Conservation (phyloP, 1,284 basidiomycete genomes). For the Meripilus lineatus region DNA sequence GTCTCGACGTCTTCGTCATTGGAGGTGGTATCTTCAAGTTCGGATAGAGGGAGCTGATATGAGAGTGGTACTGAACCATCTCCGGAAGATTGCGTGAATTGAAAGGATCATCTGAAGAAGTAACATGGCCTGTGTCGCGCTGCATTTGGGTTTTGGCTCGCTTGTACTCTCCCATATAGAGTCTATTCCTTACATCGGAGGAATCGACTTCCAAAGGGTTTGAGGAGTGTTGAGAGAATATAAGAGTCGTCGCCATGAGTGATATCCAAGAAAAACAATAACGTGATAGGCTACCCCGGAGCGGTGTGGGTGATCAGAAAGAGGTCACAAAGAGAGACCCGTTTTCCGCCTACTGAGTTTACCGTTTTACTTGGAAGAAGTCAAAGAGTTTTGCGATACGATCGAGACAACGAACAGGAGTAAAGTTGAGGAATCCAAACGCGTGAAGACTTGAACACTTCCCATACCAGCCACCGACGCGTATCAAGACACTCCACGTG, state of each 20-base stretch:
- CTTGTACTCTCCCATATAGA: slow-evolving; percentile 38
- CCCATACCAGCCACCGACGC: too few relatives aligned
- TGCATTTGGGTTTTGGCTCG: slow-evolving; percentile 25
- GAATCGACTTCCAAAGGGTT: slow-evolving; percentile 70
- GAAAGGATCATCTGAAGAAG: slow-evolving; percentile 50
- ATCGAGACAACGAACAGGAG: too few relatives aligned
- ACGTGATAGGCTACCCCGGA: too few relatives aligned
- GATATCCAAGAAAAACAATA: too few relatives aligned
- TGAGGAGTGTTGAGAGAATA: slow-evolving; percentile 71
- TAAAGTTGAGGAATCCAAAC: too few relatives aligned
- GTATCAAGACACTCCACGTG: too few relatives aligned
- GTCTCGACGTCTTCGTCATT: slow-evolving; percentile 18
- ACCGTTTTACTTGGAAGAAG: too few relatives aligned
- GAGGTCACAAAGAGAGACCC: too few relatives aligned
- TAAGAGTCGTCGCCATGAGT: slow-evolving; percentile 21
- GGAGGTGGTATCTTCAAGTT: slow-evolving; percentile 15
- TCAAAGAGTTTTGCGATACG: too few relatives aligned
- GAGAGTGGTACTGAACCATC: slow-evolving; percentile 46
- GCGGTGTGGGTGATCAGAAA: too few relatives aligned
- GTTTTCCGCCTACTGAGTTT: too few relatives aligned
- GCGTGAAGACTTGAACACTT: too few relatives aligned
- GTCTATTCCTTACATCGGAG: slow-evolving; percentile 52
- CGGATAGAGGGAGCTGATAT: slow-evolving; percentile 42
- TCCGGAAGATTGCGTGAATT: slow-evolving; percentile 34
- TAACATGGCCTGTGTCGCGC: slow-evolving; percentile 24